phyloP scores from a whole-genome alignment of 148 eudicot species.

The Cornus florida region DNA sequence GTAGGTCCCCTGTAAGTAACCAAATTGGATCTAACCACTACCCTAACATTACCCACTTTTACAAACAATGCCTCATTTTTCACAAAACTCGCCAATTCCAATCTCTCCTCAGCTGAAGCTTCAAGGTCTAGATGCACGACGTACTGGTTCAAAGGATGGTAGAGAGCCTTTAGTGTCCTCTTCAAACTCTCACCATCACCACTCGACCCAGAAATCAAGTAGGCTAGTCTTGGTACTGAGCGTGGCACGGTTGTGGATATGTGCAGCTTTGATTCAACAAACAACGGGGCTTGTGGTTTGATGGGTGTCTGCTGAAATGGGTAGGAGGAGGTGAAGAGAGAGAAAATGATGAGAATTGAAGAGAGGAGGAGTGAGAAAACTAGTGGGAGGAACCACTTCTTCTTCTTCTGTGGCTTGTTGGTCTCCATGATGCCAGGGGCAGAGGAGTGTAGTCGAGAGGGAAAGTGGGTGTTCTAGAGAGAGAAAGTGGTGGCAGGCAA shows the following conservation, averaged over 20 bases:
- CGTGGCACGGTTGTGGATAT: conserved; percentile 28
- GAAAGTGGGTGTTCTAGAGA: background rate
- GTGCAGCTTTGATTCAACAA: conserved; percentile 62
- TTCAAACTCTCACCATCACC: conserved; percentile 68
- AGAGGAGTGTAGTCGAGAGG: background rate
- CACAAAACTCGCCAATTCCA: conserved; percentile 57
- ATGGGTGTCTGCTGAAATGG: conserved; percentile 31
- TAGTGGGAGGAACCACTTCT: conserved; percentile 46
- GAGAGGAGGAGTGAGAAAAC: conserved; percentile 31
- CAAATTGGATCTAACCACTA: conserved; percentile 60
- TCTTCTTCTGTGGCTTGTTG: conserved; percentile 41
- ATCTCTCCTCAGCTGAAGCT: conserved; percentile 52
- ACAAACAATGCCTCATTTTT: conserved; percentile 44
- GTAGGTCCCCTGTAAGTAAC: conserved; percentile 86
- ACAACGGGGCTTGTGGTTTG: conserved; percentile 31
- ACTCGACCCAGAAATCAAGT: conserved; percentile 68
- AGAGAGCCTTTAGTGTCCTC: conserved; percentile 65
- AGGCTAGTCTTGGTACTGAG: conserved; percentile 59
- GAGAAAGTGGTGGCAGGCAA: background rate
- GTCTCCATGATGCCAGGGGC: conserved; percentile 9
- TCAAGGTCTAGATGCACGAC: conserved; percentile 74
- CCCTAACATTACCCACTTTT: conserved; percentile 66
- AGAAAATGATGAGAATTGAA: conserved; percentile 32
- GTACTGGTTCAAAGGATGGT: conserved; percentile 71
- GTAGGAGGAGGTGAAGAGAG: conserved; percentile 40